phyloP scores from a whole-genome alignment of 768 basidiomycete genomes.

The Pilatotrama ljubarskyi region DNA sequence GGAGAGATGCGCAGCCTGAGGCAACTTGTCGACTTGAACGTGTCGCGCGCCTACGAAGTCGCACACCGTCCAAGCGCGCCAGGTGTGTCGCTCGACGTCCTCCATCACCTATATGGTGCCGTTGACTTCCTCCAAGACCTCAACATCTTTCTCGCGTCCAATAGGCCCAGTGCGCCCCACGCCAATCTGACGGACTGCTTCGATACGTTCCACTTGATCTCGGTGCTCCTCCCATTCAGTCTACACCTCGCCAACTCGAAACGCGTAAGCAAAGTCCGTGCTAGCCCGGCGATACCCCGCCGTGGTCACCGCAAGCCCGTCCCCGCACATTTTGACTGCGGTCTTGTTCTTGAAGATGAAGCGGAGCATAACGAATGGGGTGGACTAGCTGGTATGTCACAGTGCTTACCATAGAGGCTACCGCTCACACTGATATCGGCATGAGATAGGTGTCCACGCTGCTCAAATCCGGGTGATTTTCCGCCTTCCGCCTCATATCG shows the following conservation, averaged over 20 bases:
- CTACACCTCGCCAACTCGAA: not conserved
- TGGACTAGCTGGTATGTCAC: not conserved
- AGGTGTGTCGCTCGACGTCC: not conserved
- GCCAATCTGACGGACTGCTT: not conserved
- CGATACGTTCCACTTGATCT: not conserved
- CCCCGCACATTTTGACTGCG: constrained; percentile 14
- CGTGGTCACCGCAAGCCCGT: not conserved
- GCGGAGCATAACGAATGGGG: too few species aligned
- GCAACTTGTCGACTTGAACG: not conserved
- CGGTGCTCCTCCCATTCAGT: not conserved
- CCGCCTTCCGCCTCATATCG: not conserved
- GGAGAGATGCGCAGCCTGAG: not conserved
- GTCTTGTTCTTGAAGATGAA: not conserved
- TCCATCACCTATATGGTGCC: not conserved
- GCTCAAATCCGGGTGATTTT: constrained; percentile 16
- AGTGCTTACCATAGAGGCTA: not conserved
- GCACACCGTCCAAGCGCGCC: not conserved
- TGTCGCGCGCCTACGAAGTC: not conserved
- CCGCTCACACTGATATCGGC: not conserved
- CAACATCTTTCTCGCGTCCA: not conserved
- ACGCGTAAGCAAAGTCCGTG: constrained; percentile 2
- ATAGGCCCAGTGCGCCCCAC: not conserved
- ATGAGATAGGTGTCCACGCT: constrained; percentile 13
- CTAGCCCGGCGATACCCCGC: not conserved
- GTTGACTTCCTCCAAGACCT: not conserved